Conservation (phyloP, 345 rosid genomes). For the Hypericum androsaemum region DNA sequence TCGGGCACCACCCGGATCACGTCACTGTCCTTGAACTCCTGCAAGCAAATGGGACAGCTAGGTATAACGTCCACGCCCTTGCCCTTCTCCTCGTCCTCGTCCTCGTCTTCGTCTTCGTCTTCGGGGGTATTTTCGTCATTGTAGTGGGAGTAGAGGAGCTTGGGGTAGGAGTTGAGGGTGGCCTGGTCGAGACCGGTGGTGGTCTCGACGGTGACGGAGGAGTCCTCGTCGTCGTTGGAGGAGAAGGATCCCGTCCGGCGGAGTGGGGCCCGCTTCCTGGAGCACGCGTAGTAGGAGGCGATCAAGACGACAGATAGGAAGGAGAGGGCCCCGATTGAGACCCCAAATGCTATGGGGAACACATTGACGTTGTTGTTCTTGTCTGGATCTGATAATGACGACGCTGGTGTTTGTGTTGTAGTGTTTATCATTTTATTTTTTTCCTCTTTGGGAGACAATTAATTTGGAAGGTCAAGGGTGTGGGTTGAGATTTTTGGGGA, state of each 20-base stretch:
- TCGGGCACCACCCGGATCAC: constrained; percentile 22
- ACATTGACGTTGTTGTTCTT: too few relatives aligned
- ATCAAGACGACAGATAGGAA: constrained; percentile 12
- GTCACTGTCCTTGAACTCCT: constrained; percentile 24
- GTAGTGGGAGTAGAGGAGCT: constrained; percentile 20
- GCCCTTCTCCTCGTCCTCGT: too few relatives aligned
- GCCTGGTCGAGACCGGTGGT: constrained; percentile 19
- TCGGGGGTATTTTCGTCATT: background rate
- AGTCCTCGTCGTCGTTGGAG: background rate
- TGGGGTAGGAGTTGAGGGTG: constrained; percentile 26
- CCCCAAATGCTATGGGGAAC: background rate
- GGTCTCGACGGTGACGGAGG: constrained; percentile 8
- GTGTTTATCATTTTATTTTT: too few relatives aligned
- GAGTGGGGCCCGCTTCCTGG: background rate
- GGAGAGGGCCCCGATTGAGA: constrained; percentile 14
- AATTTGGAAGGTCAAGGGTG: too few relatives aligned
- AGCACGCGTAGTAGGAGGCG: constrained; percentile 9
- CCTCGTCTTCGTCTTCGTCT: too few relatives aligned
- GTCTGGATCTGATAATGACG: too few relatives aligned
- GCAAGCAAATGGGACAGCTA: constrained; percentile 29
- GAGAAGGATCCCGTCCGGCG: background rate
- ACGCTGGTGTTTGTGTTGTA: too few relatives aligned
- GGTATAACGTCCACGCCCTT: too few relatives aligned
- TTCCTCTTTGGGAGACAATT: too few relatives aligned
- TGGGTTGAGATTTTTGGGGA: too few relatives aligned